Evolutionary conservation across 2,329 filamentous ascomycete genomes (phyloP).

Genomic region (Daldinia eschscholtzii): DNA sequence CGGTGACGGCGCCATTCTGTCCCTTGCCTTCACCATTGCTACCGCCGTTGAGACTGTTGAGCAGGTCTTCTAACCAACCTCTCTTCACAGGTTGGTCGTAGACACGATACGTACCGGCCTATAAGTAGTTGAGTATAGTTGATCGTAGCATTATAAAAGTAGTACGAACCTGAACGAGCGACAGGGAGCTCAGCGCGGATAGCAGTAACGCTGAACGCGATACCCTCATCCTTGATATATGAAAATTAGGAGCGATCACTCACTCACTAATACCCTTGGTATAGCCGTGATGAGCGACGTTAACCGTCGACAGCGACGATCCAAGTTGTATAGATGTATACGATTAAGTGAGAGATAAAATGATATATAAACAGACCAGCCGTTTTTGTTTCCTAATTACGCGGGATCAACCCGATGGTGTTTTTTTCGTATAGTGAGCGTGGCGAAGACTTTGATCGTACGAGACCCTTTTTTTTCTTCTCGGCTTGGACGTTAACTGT

Average conservation of each 20-base stretch:
- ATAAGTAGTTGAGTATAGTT: conserved; percentile 29
- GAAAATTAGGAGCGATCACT: conserved; percentile 31
- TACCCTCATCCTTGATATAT: conserved; percentile 42
- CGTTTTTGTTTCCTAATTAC: conserved; percentile 41
- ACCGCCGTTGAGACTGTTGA: conserved; percentile 33
- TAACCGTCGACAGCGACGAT: conserved; percentile 27
- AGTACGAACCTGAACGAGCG: conserved; percentile 46
- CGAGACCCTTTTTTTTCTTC: background rate
- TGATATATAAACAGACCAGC: conserved; percentile 47
- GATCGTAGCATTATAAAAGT: background rate
- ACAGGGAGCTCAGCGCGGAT: conserved; percentile 42
- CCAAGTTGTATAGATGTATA: conserved; percentile 21
- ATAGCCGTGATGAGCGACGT: conserved; percentile 17
- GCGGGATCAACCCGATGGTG: conserved; percentile 44
- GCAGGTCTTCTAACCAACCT: conserved; percentile 47
- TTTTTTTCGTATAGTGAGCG: conserved; percentile 25
- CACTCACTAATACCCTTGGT: conserved; percentile 24
- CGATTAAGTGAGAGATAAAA: conserved; percentile 28
- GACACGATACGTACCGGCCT: conserved; percentile 42
- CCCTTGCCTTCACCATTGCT: conserved; percentile 18
- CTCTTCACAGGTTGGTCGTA: conserved; percentile 45
- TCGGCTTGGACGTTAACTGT: conserved; percentile 7
- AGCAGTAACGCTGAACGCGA: conserved; percentile 35
- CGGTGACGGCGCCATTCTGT: conserved; percentile 44
- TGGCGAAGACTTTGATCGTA: conserved; percentile 22